Evolutionary conservation across 805 yeast species (phyloP), one percentile per base, ranked within the genome.

Genomic region (Sporopachydermia lactativora): DNA sequence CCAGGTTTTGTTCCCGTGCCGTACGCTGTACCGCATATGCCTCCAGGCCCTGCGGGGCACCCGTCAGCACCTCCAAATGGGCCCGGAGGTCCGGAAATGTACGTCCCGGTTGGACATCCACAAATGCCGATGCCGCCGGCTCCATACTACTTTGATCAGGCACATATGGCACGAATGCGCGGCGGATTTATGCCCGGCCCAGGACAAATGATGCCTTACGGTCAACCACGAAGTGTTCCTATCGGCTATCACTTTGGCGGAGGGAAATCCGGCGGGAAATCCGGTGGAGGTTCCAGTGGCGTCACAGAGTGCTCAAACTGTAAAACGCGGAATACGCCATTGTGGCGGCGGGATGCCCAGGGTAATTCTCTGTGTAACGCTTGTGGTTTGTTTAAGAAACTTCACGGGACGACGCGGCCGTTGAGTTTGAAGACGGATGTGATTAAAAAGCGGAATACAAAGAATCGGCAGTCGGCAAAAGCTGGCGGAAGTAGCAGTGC

Each of bases 341-440:
- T 75, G 17, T 75, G 81, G 81, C 57, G 81, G 37, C 65, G 73
- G 50, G 77, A 74, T 49, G 68, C 75, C 4, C 62, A 57, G 18
- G 81, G 81, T 1, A 70, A 73, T 45, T 73, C 80, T 2, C 58
- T 75, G 3, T 75, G 81, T 52, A 75, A 75, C 50, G 81, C 81
- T 0, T 75, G 81, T 58, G 81, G 81, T 0, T 58, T 75, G 16
- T 75, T 74, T 50, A 64, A 68, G 41, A 74, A 74, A 49, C 55
- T 75, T 15, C 81, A 75, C 49, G 81, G 81, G 14, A 71, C 79
- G 2, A 71, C 72, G 52, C 56, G 81, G 40, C 81, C 81, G 1
- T 56, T 75, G 17, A 68, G 77, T 17, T 57, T 72, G 42, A 72
- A 72, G 44, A 72, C 75, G 0, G 78, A 72, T 46, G 69, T 71